Base-by-base conservation (phyloP, 345 rosid genomes). In the Zanthoxylum bungeanum region DNA sequence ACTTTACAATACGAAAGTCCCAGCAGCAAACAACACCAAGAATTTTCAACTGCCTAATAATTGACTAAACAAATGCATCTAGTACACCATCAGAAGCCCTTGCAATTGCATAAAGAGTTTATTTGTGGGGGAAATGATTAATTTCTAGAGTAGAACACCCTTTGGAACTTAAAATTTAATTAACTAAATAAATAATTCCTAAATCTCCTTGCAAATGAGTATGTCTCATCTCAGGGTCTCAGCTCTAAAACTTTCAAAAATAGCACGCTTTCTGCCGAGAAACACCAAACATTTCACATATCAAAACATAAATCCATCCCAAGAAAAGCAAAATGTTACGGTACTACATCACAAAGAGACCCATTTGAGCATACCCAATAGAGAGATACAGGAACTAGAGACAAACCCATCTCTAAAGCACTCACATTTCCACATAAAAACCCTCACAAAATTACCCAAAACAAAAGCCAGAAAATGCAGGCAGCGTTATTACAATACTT, bases 401-500 rank as follows among this genome's bases (percentile, higher is more conserved):
- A 63, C 10, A 34, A 70, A 52, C 40, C 34, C 57, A 19, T 58
- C 72, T 63, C 36, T 21, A 25, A 40, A 31, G 52, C 30, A 42
- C 69, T 73, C 69, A 17, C 61, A 51, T 21, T 39, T 51, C 11
- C 59, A 51, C 44, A 63, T 8, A 16, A 60, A 16, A 60, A 2
- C 46, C 30, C 5, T 34, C 70, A 69, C 73, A 36, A 66, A 66
- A 64, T 69, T 74, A 74, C 62, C 44, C 71, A 50, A 78, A 25
- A 22, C 16, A 62, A 62, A 25, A 2, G 42, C 51, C 60, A 72
- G 49, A 31, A 75, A 82, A 78, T 71, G 78, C 72, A 75, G 65
- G 78, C 72, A 75, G 65, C 79, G 77, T 72, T 79, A 60, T 69
- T 57, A 46, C 34, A 65, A 73, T 39, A 33, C 64, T 63, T 55